Percentiles rank a stretch among this genome's conserved stretches.
phyloP scores from a whole-genome alignment of 2,329 filamentous ascomycete genomes.

The Ceratocystis albifundus region DNA sequence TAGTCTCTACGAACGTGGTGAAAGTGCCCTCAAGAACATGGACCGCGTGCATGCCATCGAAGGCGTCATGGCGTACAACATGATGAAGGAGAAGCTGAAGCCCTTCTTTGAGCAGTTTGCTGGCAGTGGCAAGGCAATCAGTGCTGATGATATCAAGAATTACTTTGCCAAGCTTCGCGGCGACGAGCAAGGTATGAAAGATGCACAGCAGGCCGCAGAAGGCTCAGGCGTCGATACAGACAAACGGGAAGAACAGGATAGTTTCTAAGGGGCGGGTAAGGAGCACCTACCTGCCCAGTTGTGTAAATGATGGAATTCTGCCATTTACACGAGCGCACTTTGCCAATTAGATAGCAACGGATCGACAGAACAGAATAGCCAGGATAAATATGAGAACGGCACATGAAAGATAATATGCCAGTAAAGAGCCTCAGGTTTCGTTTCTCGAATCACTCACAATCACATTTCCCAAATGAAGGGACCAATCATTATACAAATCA shows the following conservation, averaged over 20 bases:
- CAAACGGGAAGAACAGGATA: constrained; percentile 39
- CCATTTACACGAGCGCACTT: not conserved
- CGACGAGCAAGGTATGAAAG: constrained; percentile 62
- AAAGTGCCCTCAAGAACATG: constrained; percentile 81
- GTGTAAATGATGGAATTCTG: not conserved
- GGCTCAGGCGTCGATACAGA: constrained; percentile 29
- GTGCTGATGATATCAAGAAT: constrained; percentile 88
- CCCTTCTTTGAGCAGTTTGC: constrained; percentile 89
- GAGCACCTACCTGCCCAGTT: too few relatives aligned
- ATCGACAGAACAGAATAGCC: constrained; percentile 7
- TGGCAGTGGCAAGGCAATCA: constrained; percentile 75
- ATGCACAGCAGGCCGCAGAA: constrained; percentile 45
- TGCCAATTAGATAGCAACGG: not conserved
- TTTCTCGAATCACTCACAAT: not conserved
- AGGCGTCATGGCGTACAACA: constrained; percentile 96
- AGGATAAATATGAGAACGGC: not conserved
- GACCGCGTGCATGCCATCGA: constrained; percentile 90
- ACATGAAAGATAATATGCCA: not conserved
- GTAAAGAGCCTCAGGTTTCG: not conserved
- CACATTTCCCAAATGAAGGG: not conserved
- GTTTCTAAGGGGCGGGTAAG: constrained; percentile 33
- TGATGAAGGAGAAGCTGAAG: constrained; percentile 91
- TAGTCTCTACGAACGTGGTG: constrained; percentile 78
- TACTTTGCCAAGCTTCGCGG: constrained; percentile 93
- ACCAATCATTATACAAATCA: not conserved